phyloP scores from a whole-genome alignment of 2,329 filamentous ascomycete genomes.

The Colletotrichum spinosum region DNA sequence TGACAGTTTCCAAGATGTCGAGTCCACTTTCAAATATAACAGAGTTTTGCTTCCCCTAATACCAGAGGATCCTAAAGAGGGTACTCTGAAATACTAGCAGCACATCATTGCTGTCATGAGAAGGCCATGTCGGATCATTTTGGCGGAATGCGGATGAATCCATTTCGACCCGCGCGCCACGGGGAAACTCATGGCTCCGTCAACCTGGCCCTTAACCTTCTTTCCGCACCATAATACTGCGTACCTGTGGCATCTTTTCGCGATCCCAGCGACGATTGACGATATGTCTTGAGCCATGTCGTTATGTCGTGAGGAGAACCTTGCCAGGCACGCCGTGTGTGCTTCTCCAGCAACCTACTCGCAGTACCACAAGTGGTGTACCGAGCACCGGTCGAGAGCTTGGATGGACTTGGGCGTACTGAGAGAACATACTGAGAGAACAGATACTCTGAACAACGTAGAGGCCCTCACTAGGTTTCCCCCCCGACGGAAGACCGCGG shows the following conservation, averaged over 20 bases:
- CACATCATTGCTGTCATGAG: constrained; percentile 2
- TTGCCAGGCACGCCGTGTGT: not conserved
- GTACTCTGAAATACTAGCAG: no score
- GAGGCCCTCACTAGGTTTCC: not conserved
- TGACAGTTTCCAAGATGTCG: constrained; percentile 19
- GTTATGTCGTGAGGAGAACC: constrained; percentile 2
- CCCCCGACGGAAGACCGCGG: not conserved
- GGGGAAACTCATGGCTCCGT: constrained; percentile 32
- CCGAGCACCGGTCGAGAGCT: no score
- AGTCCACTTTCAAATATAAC: constrained; percentile 18
- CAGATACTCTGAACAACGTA: no score
- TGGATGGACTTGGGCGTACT: no score
- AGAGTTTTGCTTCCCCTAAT: constrained; percentile 16
- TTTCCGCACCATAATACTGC: not conserved
- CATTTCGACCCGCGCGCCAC: constrained; percentile 11
- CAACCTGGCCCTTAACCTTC: not conserved
- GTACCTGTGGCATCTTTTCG: not conserved
- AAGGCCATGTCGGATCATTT: constrained; percentile 3
- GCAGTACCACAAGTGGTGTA: no score
- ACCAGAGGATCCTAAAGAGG: not conserved
- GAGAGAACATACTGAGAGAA: no score
- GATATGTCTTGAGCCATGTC: no score
- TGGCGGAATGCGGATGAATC: not conserved
- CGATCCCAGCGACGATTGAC: no score
- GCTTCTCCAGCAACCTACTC: no score